phyloP scores from a whole-genome alignment of 371 early-diverging fungal species.

The Parasitella parasitica region DNA sequence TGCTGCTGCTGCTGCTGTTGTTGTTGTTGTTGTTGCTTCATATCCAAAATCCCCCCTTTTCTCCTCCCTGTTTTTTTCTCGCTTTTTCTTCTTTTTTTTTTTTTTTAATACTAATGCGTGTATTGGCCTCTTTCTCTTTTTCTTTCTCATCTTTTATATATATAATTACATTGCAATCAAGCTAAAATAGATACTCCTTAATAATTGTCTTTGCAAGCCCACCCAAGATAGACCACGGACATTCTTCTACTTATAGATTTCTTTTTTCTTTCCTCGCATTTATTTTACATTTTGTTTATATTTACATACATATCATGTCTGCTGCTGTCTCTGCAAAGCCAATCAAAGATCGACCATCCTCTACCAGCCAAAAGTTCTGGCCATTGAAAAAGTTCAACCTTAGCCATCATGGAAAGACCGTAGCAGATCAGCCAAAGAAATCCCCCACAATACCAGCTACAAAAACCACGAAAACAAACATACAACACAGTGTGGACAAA shows the following conservation, averaged over 20 bases:
- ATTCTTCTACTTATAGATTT: background rate
- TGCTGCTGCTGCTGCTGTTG: background rate
- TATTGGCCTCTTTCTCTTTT: background rate
- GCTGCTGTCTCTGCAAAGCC: conserved; percentile 4
- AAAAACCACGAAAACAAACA: background rate
- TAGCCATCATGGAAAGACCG: conserved; percentile 2
- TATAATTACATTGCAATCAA: background rate
- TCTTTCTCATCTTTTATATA: background rate
- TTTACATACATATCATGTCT: background rate
- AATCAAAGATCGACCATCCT: conserved; percentile 14
- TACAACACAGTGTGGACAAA: background rate
- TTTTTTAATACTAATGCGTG: background rate
- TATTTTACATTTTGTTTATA: background rate
- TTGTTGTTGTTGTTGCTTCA: background rate
- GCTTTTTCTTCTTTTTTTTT: background rate
- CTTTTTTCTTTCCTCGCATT: background rate
- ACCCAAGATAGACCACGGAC: conserved; percentile 6
- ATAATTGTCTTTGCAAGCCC: background rate
- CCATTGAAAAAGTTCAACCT: conserved; percentile 25
- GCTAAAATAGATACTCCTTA: conserved; percentile 1
- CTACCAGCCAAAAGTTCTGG: conserved; percentile 29
- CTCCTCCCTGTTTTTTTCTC: background rate
- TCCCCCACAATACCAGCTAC: background rate
- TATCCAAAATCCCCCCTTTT: background rate
- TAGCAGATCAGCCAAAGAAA: background rate